Base-by-base conservation (phyloP, 495 filamentous ascomycete species). In the Penicillium longicatenatum region DNA sequence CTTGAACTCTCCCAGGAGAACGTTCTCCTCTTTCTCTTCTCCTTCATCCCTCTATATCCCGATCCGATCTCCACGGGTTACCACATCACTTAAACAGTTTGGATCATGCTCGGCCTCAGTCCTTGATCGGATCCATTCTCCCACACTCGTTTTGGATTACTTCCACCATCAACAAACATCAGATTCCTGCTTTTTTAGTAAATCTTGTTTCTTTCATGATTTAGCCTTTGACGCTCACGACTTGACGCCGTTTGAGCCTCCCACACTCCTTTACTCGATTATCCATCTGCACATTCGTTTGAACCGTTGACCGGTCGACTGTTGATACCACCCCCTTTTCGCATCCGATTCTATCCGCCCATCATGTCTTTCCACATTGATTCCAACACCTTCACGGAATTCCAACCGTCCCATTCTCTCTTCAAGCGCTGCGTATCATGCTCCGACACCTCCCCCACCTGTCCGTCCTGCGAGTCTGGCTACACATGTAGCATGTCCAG, bases 401-500 rank as follows among this genome's bases (percentile, higher is more conserved):
- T 71, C 62, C 58, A 61, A 29, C 66, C 64, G 21, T 60, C 60
- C 49, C 73, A 70, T 41, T 71, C 63, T 33, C 59, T 82, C 43
- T 83, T 83, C 63, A 72, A 78, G 64, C 72, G 79, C 64, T 83
- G 80, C 59, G 66, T 71, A 26, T 51, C 60, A 53, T 84, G 83
- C 56, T 59, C 64, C 6, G 39, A 60, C n/a, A 50, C 62, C 8
- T 69, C 74, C 30, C 82, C 83, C 6, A 56, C 75, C 31, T 85
- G 83, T 60, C 83, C 83, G 10, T 19, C 60, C n/a, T 86, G 83
- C 63, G 58, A 69, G 1, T 44, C 64, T 4, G 75, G 74, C 47
- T 58, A 83, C 52, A 72, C 77, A 31, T 90, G 87, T 75, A 79
- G 80, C 6, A 79, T 86, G 64, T 77, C 79, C 50, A 74, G 73